These are phyloP conservation scores for Chaetomiaceae sp. DNA, from an alignment of 2,329 filamentous ascomycete species.

Conservation along the genomic window DNA sequence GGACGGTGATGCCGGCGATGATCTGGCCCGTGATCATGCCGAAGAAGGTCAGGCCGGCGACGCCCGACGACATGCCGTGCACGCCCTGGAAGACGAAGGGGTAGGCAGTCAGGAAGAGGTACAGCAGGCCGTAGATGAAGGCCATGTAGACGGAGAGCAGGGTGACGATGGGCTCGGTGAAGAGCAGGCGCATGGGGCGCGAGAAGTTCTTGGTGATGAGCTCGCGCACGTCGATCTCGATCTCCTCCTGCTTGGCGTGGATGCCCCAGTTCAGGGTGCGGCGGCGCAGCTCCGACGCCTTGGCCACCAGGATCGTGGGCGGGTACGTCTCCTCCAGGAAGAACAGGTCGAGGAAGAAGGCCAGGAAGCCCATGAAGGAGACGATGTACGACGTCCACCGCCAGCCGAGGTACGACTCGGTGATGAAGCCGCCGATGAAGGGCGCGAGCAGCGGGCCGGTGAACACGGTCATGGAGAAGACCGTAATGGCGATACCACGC, in stretches of 20 bases:
- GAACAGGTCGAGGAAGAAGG: conserved; percentile 55
- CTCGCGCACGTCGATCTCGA: conserved; percentile 60
- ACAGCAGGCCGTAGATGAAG: conserved; percentile 74
- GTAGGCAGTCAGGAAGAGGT: conserved; percentile 82
- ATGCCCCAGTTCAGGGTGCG: conserved; percentile 65
- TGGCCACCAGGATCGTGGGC: conserved; percentile 57
- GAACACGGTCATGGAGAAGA: conserved; percentile 60
- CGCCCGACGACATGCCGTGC: conserved; percentile 64
- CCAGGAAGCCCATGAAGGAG: conserved; percentile 58
- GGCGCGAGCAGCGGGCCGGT: conserved; percentile 63
- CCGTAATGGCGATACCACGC: conserved; percentile 53
- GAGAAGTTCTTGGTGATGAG: conserved; percentile 62
- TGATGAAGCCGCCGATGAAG: conserved; percentile 65
- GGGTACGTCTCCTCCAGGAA: conserved; percentile 68
- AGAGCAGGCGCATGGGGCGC: conserved; percentile 61
- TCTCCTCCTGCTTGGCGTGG: conserved; percentile 67
- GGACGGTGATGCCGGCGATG: conserved; percentile 59
- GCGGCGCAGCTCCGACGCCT: conserved; percentile 57
- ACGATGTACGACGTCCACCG: conserved; percentile 66
- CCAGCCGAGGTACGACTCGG: conserved; percentile 60
- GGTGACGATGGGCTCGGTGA: conserved; percentile 64
- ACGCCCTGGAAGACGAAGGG: conserved; percentile 72
- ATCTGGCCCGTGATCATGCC: conserved; percentile 75
- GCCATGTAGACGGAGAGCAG: conserved; percentile 66
- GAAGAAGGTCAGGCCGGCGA: conserved; percentile 76